phyloP scores from a whole-genome alignment of 2,329 filamentous ascomycete species.

The Stagonosporopsis cucurbitacearum region DNA sequence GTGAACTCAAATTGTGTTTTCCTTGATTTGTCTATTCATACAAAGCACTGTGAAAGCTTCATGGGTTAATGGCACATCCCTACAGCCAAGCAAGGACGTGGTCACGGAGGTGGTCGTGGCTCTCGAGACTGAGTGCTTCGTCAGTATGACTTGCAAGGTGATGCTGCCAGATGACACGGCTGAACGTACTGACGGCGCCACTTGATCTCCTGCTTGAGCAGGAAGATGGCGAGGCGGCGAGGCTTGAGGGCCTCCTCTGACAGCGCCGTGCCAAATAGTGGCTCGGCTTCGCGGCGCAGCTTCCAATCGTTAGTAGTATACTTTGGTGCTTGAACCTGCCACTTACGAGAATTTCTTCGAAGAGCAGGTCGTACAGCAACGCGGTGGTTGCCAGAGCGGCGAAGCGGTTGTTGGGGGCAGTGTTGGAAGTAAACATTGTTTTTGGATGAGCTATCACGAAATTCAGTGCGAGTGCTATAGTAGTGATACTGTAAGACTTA shows the following conservation, averaged over 20 bases:
- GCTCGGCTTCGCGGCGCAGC: not conserved
- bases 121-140: not conserved
- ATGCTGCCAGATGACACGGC: not conserved
- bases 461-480: not conserved
- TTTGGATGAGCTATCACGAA: too few species aligned
- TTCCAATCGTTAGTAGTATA: not conserved
- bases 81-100: not conserved
- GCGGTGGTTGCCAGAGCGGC: not conserved
- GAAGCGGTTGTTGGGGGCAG: too few species aligned
- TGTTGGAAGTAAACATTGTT: not conserved
- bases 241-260: not conserved
- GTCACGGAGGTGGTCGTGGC: not conserved
- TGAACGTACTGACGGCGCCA: not conserved
- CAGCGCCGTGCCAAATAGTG: not conserved
- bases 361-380: not conserved
- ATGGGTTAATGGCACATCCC: not conserved
- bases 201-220: not conserved
- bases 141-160: too few species aligned
- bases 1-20: not conserved
- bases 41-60: not conserved
- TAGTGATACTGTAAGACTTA: not conserved
- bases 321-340: not conserved
- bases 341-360: not conserved
- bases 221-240: not conserved
- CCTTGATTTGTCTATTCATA: not conserved